Percentiles rank a stretch among this genome's conserved stretches.
Conservation (phyloP, 2,329 filamentous ascomycete species). For the Diaporthe amygdali region DNA sequence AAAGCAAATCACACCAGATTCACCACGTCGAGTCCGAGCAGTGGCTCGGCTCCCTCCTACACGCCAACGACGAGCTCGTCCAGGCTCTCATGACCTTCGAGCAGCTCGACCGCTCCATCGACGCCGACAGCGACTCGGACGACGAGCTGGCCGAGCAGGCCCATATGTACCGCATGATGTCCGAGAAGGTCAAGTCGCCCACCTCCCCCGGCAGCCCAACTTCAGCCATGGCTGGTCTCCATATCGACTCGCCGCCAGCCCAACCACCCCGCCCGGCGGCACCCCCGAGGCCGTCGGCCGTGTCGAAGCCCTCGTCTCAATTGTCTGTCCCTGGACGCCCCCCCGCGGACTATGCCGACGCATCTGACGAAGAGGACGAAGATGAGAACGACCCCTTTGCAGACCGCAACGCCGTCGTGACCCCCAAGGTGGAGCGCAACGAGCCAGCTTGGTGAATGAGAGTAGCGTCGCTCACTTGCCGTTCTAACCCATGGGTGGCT, state of each 20-base stretch:
- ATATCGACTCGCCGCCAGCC: slow-evolving; percentile 41
- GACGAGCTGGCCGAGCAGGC: slow-evolving; percentile 72
- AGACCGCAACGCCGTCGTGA: slow-evolving; percentile 73
- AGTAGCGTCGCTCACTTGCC: neutral
- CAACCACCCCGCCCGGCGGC: slow-evolving; percentile 47
- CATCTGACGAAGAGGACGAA: slow-evolving; percentile 60
- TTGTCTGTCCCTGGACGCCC: slow-evolving; percentile 47
- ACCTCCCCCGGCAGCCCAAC: slow-evolving; percentile 47
- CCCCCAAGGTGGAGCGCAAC: slow-evolving; percentile 43
- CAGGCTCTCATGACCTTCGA: slow-evolving; percentile 93
- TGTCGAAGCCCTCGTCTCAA: slow-evolving; percentile 56
- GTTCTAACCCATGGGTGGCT: neutral
- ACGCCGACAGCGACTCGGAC: slow-evolving; percentile 74
- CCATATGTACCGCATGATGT: slow-evolving; percentile 65
- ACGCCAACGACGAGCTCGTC: slow-evolving; percentile 96
- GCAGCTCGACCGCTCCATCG: slow-evolving; percentile 86
- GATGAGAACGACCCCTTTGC: slow-evolving; percentile 89
- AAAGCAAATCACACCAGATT: slow-evolving; percentile 56
- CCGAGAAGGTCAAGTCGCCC: slow-evolving; percentile 55
- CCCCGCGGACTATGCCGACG: slow-evolving; percentile 61
- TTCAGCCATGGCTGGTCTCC: slow-evolving; percentile 51
- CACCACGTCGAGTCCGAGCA: slow-evolving; percentile 90
- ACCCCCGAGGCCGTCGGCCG: slow-evolving; percentile 52
- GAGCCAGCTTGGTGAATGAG: slow-evolving; percentile 39
- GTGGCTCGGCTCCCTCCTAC: slow-evolving; percentile 87